Evolutionary conservation across 2,329 filamentous ascomycete species (phyloP), one percentile per base, ranked within the genome.

Genomic region (Elsinoe fawcettii): DNA sequence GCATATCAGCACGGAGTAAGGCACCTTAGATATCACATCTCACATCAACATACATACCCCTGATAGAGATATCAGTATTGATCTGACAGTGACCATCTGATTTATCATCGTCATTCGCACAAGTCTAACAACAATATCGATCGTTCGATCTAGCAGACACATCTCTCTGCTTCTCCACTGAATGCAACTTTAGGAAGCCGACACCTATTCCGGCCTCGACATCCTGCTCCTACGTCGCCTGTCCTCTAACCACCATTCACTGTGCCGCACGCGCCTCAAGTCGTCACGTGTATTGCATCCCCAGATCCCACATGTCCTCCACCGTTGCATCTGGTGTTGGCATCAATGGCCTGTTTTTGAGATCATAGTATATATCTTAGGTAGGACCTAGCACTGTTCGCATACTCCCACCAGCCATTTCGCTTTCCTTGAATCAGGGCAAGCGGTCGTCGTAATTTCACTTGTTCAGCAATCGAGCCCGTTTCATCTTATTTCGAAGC

Each of bases 221-320:
- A 22, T 23, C 23, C 41, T 25, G 6, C n/a, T 46, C 41, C 41
- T 46, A 46, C 41, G 41, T 46, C 41, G 41, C 41, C 41, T 46
- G 20, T 46, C 41, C 41, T 46, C 41, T 20, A 11, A 46, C 41
- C 41, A 46, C 41, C 16, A 25, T 25, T 46, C 41, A 46, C 22
- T 12, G 9, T 18, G 16, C 14, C 18, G 41, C 22, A 46, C 41
- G 41, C 41, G n/a, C 41, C 41, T 25, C 41, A 46, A 25, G 12
- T n/a, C 20, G 41, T 46, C 41, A 23, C 41, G 41, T 46, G 41
- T 46, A 25, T 46, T 25, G 23, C 41, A 46, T 46, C 41, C 41
- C 23, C 23, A 25, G 20, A 46, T 46, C 41, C 41, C 41, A 46
- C 41, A 46, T 46, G 41, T 27, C 41, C 41, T 46, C 41, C 41